A percentile compares a stretch with the other conserved stretches of the same genome.
These are phyloP conservation scores for Passiflora organensis DNA, from an alignment of 345 rosid species.

Conservation along the genomic window DNA sequence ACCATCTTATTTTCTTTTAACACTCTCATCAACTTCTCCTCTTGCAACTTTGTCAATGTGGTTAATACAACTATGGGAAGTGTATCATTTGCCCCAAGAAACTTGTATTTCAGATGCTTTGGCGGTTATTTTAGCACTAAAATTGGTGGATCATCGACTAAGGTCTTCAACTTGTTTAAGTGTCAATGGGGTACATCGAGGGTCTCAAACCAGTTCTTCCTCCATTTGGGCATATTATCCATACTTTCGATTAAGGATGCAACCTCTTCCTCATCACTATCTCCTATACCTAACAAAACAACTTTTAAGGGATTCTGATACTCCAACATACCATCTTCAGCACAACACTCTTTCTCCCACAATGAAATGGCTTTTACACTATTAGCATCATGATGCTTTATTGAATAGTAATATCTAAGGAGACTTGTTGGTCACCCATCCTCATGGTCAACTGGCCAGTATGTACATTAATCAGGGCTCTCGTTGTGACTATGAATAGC, in stretches of 20 bases:
- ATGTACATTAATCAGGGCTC: too few relatives aligned
- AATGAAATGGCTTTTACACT: too few relatives aligned
- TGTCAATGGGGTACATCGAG: too few relatives aligned
- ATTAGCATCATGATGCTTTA: background rate
- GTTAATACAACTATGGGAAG: background rate
- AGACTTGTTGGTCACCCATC: background rate
- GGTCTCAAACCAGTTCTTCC: too few relatives aligned
- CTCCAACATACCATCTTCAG: background rate
- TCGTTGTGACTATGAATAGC: too few relatives aligned
- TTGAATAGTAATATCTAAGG: too few relatives aligned
- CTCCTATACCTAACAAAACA: background rate
- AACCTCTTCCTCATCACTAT: too few relatives aligned
- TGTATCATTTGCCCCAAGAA: background rate
- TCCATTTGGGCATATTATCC: too few relatives aligned
- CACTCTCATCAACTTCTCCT: background rate
- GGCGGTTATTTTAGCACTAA: background rate
- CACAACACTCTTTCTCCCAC: background rate
- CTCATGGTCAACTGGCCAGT: background rate
- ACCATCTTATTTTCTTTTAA: background rate
- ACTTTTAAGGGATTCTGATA: too few relatives aligned
- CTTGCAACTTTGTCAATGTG: background rate
- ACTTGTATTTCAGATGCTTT: background rate
- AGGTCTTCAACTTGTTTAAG: too few relatives aligned
- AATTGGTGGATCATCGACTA: background rate
- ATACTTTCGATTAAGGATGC: too few relatives aligned